Evolutionary conservation across 305 asterid genomes (phyloP).

Genomic region (Fraxinus albicans): DNA sequence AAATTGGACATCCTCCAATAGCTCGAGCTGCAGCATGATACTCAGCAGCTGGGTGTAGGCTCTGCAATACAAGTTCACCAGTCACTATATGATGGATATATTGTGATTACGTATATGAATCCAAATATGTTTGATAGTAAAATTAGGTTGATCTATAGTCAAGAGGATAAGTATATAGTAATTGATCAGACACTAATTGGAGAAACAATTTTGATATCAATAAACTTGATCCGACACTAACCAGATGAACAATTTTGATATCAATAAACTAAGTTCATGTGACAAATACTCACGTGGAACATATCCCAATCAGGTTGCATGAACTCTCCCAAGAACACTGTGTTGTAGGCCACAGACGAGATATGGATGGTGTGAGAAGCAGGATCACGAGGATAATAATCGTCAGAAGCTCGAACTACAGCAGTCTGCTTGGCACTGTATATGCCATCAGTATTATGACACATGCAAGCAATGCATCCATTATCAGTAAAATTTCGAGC

Average conservation of each 20-base stretch:
- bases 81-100: background rate
- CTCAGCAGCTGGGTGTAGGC: conserved; percentile 52
- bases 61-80: conserved; percentile 31
- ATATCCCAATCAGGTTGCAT: conserved; percentile 91
- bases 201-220: background rate
- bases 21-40: conserved; percentile 59
- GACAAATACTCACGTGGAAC: conserved; percentile 62
- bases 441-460: conserved; percentile 66
- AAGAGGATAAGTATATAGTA: background rate
- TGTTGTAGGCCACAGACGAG: conserved; percentile 71
- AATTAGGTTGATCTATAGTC: background rate
- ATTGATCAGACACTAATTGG: background rate
- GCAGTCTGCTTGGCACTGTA: conserved; percentile 71
- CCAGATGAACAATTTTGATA: no score
- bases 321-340: conserved; percentile 73
- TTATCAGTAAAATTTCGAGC: conserved; percentile 67
- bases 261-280: background rate
- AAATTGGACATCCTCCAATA: conserved; percentile 52
- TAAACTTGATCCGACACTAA: background rate
- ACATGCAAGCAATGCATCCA: conserved; percentile 80
- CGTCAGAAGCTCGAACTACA: conserved; percentile 77
- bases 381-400: conserved; percentile 74
- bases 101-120: background rate
- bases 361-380: conserved; percentile 74
- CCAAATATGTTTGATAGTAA: background rate